Evolutionary conservation across 495 filamentous ascomycete species (phyloP).

Genomic region (Sporormia fimetaria): DNA sequence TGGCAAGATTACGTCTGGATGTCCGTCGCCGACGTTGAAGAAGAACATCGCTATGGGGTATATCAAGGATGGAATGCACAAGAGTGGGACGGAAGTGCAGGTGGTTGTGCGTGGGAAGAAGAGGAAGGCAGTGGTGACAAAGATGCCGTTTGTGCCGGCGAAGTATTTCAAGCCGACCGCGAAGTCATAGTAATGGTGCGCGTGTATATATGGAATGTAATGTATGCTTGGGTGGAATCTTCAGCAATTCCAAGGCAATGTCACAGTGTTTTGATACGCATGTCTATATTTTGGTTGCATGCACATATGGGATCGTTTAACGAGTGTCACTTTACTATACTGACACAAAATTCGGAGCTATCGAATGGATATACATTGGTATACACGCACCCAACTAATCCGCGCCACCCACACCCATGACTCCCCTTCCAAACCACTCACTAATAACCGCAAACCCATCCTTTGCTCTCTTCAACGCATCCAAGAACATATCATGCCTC

Average conservation of each 20-base stretch:
- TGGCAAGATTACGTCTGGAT: slow-evolving; percentile 74
- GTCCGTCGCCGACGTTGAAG: slow-evolving; percentile 72
- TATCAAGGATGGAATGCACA: slow-evolving; percentile 68
- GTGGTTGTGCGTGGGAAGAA: slow-evolving; percentile 72
- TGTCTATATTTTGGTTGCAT: no score
- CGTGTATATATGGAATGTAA: no score
- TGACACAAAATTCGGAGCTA: no score
- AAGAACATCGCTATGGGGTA: slow-evolving; percentile 97
- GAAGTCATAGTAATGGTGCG: no score
- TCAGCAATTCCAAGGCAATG: no score
- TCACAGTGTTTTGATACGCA: no score
- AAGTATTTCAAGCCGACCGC: slow-evolving; percentile 48
- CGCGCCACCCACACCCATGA: slow-evolving; percentile 49
- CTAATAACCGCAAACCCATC: slow-evolving; percentile 81
- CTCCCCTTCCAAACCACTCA: slow-evolving; percentile 89
- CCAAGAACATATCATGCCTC: slow-evolving; percentile 80
- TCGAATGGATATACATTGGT: no score
- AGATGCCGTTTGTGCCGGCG: slow-evolving; percentile 87
- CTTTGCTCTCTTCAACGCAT: slow-evolving; percentile 62
- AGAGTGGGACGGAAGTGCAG: slow-evolving; percentile 72
- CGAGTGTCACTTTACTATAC: no score
- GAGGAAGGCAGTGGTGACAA: slow-evolving; percentile 66
- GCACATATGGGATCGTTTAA: no score
- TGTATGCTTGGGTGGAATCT: no score
- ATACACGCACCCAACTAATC: no score